phyloP scores from a whole-genome alignment of 106 monocot species.

The Phalaenopsis aphrodite region DNA sequence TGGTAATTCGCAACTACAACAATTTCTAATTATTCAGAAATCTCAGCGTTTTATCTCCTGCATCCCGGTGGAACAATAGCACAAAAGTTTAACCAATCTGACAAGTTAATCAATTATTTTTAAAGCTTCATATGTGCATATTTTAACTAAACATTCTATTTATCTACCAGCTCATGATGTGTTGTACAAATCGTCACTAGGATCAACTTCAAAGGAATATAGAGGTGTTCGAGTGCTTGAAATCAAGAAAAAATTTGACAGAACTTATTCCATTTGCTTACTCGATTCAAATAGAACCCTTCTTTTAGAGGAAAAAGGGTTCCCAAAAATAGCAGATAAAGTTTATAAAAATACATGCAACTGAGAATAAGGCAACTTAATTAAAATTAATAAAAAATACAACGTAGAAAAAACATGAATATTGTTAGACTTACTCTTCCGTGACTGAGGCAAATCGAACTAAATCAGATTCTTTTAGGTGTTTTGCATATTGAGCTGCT shows the following conservation, averaged over 20 bases:
- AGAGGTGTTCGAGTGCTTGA: not conserved
- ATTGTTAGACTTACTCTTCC: conserved; percentile 40
- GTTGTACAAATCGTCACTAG: too few species aligned
- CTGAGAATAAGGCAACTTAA: conserved; percentile 1
- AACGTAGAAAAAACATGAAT: not conserved
- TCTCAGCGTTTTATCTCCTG: too few species aligned
- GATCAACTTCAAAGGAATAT: too few species aligned
- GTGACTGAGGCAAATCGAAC: conserved; percentile 55
- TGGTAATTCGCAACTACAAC: too few species aligned
- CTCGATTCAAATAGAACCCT: not conserved
- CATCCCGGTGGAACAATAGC: too few species aligned
- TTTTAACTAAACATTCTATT: too few species aligned
- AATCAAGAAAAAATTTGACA: not conserved
- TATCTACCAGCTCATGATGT: too few species aligned
- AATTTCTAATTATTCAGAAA: too few species aligned
- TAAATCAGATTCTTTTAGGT: conserved; percentile 57
- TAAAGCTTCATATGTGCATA: too few species aligned
- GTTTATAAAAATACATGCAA: not conserved
- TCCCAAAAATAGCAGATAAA: not conserved
- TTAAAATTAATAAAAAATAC: not conserved
- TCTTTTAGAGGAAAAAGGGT: not conserved
- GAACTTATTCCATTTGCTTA: not conserved
- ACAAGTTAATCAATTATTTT: too few species aligned
- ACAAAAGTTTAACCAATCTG: too few species aligned
- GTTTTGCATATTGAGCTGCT: conserved; percentile 87